Base-by-base conservation (phyloP, 1,284 basidiomycete genomes). In the Cerrena zonata region DNA sequence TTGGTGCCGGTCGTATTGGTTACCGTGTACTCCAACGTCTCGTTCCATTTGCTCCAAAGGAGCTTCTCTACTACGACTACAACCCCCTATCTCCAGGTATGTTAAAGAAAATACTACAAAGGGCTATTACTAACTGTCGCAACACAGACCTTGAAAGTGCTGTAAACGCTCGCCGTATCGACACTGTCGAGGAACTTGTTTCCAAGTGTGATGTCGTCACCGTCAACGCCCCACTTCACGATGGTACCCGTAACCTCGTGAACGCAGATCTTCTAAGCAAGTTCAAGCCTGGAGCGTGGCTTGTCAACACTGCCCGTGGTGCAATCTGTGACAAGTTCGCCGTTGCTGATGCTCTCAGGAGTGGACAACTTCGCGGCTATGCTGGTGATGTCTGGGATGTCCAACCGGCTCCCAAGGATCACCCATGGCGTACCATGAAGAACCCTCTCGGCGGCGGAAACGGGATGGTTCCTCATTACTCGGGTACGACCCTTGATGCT, bases 51-150 rank as follows among this genome's bases (percentile, higher is more conserved):
- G 78, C 93, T 73, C 83, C 80, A 77, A 94, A 94, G 69, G 91
- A 95, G 66, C 81, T 96, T 46, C 71, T 95, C 49, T 96, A 94
- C 79, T 96, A 89, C 69, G 94, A 97, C 74, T 96, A 96, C 70
- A 76, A 81, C 22, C 73, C 86, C 53, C 82, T 95, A 43, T 88
- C 91, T n/a, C 74, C 73, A 56, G 77, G 82, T 82, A 59, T 36
- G 65, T 54, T 18, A 24, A 5, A 21, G 21, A 15, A 18, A 5
- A 5, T 21, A 39, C 4, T 21, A 21, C 5, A 18, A 5, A 21
- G 13, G 13, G 21, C 21, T 21, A 39, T 5, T 39, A 5, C 37
- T 39, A 39, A 39, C 37, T 13, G 3, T 47, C 24, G 18, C 22
- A 7, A 45, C 46, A 52, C 65, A 74, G 83, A 83, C 25, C 88